Percentiles rank a stretch among this genome's conserved stretches.
Conservation (phyloP, 2,329 filamentous ascomycete genomes). For the Furcasterigmium furcatum region DNA sequence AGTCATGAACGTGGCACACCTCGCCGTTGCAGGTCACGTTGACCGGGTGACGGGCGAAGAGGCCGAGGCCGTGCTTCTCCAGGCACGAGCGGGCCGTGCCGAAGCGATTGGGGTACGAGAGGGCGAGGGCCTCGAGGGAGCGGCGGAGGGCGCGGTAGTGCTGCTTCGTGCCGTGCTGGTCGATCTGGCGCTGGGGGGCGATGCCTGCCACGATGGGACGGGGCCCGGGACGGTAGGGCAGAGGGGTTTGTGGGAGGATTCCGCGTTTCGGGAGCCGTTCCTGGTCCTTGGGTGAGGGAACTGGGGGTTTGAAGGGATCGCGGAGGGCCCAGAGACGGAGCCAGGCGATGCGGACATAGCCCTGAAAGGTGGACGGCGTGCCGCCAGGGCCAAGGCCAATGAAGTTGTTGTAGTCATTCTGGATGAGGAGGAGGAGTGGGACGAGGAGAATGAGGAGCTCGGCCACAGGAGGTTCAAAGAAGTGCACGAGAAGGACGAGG, state of each 20-base stretch:
- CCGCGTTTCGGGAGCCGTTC: slow-evolving; percentile 52
- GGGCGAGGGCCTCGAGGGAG: slow-evolving; percentile 49
- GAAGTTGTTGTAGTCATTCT: slow-evolving; percentile 73
- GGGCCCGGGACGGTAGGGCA: slow-evolving; percentile 60
- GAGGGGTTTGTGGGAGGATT: slow-evolving; percentile 46
- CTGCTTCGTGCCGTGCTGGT: slow-evolving; percentile 55
- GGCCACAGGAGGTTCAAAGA: slow-evolving; percentile 42
- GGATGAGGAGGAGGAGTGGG: slow-evolving; percentile 48
- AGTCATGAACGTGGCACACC: slow-evolving; percentile 75
- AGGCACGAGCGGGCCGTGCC: slow-evolving; percentile 70
- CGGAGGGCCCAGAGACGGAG: slow-evolving; percentile 69
- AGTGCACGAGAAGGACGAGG: slow-evolving; percentile 50
- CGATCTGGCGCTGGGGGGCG: slow-evolving; percentile 75
- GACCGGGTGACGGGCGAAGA: slow-evolving; percentile 66
- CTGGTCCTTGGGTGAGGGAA: slow-evolving; percentile 26
- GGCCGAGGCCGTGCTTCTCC: slow-evolving; percentile 76
- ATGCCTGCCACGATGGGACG: slow-evolving; percentile 71
- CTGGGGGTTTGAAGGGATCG: slow-evolving; percentile 63
- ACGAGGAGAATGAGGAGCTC: slow-evolving; percentile 47
- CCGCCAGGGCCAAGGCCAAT: slow-evolving; percentile 76
- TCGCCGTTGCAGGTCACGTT: slow-evolving; percentile 76
- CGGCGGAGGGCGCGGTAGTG: slow-evolving; percentile 54
- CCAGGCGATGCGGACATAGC: slow-evolving; percentile 71
- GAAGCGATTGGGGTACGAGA: slow-evolving; percentile 41
- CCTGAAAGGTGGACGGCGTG: slow-evolving; percentile 68